Percentiles rank a stretch among this genome's conserved stretches.
Evolutionary conservation across 2,329 filamentous ascomycete genomes (phyloP).

Genomic region (Didymella exigua): DNA sequence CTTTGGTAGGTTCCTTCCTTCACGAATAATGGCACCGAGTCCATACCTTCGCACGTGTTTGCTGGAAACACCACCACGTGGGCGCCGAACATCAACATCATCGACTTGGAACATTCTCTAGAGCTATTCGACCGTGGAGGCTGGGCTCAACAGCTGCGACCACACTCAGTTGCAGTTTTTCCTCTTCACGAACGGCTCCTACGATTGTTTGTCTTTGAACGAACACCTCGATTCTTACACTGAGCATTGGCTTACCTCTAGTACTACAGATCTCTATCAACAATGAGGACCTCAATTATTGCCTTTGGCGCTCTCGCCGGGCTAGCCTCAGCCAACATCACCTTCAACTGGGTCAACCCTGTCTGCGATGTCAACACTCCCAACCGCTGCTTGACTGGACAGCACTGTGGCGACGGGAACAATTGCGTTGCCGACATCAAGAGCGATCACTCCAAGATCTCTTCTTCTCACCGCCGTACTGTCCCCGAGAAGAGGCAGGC

Average conservation of each 20-base stretch:
- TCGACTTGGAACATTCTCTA: not conserved
- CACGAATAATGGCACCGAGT: not conserved
- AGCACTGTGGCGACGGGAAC: conserved; percentile 45
- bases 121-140: not conserved
- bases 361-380: conserved; percentile 45
- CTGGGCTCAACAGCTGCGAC: not conserved
- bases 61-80: conserved; percentile 8
- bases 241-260: conserved; percentile 22
- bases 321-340: conserved; percentile 54
- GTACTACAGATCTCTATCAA: conserved; percentile 17
- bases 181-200: not conserved
- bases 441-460: conserved; percentile 35
- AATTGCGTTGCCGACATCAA: conserved; percentile 39
- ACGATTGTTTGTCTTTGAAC: not conserved
- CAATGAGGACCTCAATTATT: conserved; percentile 40
- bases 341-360: conserved; percentile 55
- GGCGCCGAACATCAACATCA: not conserved
- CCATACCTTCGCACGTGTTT: not conserved
- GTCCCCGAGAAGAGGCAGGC: conserved; percentile 37
- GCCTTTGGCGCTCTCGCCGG: conserved; percentile 43
- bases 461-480: conserved; percentile 30
- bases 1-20: conserved; percentile 12
- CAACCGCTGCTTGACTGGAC: conserved; percentile 46
- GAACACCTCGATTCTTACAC: not conserved
- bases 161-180: not conserved